A percentile compares a stretch with the other conserved stretches of the same genome.
Conservation (phyloP, 2,329 filamentous ascomycete species). For the Cladosporium colombiae region DNA sequence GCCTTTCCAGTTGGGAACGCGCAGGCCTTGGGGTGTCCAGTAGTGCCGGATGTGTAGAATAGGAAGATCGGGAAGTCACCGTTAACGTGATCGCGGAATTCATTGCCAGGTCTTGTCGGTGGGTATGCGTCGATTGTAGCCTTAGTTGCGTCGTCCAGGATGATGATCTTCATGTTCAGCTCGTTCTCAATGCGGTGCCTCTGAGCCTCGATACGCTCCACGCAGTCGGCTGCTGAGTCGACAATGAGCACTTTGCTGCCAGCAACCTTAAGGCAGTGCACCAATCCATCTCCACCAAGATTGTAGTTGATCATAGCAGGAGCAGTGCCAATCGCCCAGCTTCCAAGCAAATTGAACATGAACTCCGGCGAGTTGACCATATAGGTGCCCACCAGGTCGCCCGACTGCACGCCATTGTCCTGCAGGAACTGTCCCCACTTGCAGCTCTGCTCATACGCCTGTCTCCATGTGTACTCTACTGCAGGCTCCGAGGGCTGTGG, state of each 20-base stretch:
- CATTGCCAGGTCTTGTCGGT: constrained; percentile 56
- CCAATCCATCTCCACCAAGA: constrained; percentile 36
- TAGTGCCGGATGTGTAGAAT: constrained; percentile 77
- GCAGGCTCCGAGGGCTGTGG: constrained; percentile 44
- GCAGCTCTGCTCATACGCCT: constrained; percentile 57
- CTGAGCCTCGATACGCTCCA: constrained; percentile 58
- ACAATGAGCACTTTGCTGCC: constrained; percentile 47
- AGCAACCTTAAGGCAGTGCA: constrained; percentile 41
- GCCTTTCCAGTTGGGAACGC: constrained; percentile 57
- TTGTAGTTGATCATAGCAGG: constrained; percentile 42
- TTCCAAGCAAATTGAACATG: constrained; percentile 35
- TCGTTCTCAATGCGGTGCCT: constrained; percentile 52
- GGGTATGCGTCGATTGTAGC: constrained; percentile 51
- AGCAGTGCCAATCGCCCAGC: constrained; percentile 36
- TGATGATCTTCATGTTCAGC: constrained; percentile 59
- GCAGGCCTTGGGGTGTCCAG: constrained; percentile 73
- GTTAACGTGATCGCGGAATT: constrained; percentile 55
- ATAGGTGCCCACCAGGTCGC: constrained; percentile 39
- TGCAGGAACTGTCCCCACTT: constrained; percentile 66
- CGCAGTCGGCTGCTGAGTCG: constrained; percentile 52
- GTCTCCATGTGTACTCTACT: constrained; percentile 55
- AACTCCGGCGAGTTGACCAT: constrained; percentile 40
- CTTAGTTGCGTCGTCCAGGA: constrained; percentile 53
- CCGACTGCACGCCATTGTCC: constrained; percentile 34
- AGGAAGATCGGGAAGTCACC: constrained; percentile 60